phyloP scores from a whole-genome alignment of 495 filamentous ascomycete species.

The Penicillium herquei region DNA sequence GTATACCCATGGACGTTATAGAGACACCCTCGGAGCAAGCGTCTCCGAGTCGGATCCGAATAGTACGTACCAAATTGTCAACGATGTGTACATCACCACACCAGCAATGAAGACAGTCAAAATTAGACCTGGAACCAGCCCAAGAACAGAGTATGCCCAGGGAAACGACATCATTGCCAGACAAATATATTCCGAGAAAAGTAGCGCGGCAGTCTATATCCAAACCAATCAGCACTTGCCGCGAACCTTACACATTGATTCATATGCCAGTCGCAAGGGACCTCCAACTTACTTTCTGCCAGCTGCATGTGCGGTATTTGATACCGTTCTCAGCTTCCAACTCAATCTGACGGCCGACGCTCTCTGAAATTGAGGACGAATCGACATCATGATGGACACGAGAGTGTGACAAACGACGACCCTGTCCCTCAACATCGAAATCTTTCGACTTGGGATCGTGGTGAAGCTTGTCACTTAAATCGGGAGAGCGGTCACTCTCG shows the following conservation, averaged over 20 bases:
- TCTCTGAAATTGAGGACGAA: slow-evolving; percentile 37
- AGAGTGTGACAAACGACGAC: slow-evolving; percentile 18
- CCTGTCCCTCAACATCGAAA: slow-evolving; percentile 34
- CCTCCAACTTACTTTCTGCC: slow-evolving; percentile 66
- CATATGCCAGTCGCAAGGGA: background rate
- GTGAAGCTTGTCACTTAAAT: slow-evolving; percentile 25
- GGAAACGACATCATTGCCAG: slow-evolving; percentile 94
- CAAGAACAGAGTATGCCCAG: slow-evolving; percentile 82
- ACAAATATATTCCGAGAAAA: slow-evolving; percentile 92
- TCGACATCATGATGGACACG: slow-evolving; percentile 24
- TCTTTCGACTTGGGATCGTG: slow-evolving; percentile 31
- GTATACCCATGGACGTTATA: background rate
- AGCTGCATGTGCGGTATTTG: slow-evolving; percentile 86
- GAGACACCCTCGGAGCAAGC: background rate
- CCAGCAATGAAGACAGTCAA: slow-evolving; percentile 72
- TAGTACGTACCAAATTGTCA: slow-evolving; percentile 65
- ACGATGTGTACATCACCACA: slow-evolving; percentile 80
- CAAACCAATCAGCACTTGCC: background rate
- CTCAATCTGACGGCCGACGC: slow-evolving; percentile 70
- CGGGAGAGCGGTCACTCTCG: slow-evolving; percentile 19
- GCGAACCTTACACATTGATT: background rate
- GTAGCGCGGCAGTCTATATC: slow-evolving; percentile 71
- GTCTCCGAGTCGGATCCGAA: background rate
- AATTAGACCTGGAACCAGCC: slow-evolving; percentile 83
- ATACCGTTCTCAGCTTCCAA: slow-evolving; percentile 75